A percentile compares a stretch with the other conserved stretches of the same genome.
Conservation (phyloP, 2,329 filamentous ascomycete genomes). For the Neopestalotiopsis rosae region DNA sequence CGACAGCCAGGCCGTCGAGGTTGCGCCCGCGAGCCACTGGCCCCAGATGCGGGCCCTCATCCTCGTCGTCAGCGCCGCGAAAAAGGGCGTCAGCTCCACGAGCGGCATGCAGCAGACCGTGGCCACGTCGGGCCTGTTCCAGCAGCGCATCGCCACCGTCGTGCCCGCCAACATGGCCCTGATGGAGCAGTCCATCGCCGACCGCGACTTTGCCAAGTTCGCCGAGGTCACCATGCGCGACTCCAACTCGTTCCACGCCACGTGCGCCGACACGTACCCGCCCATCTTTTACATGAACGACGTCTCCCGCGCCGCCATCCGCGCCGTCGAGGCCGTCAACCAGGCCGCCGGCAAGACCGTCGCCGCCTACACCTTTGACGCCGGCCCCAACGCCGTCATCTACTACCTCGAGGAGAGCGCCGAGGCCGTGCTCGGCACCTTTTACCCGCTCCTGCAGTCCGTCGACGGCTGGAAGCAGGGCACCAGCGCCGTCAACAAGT, state of each 20-base stretch:
- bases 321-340: conserved; percentile 90
- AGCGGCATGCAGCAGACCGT: conserved; percentile 98
- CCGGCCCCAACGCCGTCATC: conserved; percentile 94
- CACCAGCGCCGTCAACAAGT: conserved; percentile 49
- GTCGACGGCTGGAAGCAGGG: conserved; percentile 76
- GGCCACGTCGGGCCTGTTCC: conserved; percentile 86
- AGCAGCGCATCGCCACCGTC: conserved; percentile 73
- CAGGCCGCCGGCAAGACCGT: conserved; percentile 76
- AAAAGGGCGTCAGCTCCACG: conserved; percentile 94
- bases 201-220: conserved; percentile 84
- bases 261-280: conserved; percentile 91
- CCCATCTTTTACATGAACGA: conserved; percentile 99
- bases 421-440: conserved; percentile 74
- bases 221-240: conserved; percentile 94
- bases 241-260: conserved; percentile 96
- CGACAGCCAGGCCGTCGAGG: conserved; percentile 87
- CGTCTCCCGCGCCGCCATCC: conserved; percentile 83
- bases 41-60: conserved; percentile 92
- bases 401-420: conserved; percentile 89
- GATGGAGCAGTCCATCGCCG: conserved; percentile 83
- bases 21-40: conserved; percentile 91
- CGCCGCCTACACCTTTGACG: conserved; percentile 96
- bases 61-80: conserved; percentile 88
- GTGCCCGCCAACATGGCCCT: conserved; percentile 83
- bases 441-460: conserved; percentile 69